These are phyloP conservation scores for Cryptosporidium sp. DNA, from an alignment of 169 alveolate genomes.

Conservation along the genomic window DNA sequence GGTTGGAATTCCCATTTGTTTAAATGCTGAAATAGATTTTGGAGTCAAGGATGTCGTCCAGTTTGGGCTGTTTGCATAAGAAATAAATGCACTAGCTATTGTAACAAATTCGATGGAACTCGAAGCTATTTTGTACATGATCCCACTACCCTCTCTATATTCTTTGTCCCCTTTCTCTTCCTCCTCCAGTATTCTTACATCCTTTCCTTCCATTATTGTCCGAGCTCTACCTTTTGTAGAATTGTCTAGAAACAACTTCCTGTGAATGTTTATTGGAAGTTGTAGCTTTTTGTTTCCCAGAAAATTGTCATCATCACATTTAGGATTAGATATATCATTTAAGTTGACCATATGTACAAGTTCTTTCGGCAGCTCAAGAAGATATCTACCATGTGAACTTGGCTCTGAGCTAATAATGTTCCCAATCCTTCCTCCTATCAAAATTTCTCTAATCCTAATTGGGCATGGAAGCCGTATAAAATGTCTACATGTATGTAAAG, in stretches of 20 bases:
- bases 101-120: constrained; percentile 15
- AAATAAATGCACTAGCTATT: constrained; percentile 31
- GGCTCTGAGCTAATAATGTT: constrained; percentile 58
- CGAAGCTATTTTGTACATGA: neutral
- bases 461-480: constrained; percentile 71
- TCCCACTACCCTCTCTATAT: neutral
- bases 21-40: constrained; percentile 45
- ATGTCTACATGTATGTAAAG: constrained; percentile 64
- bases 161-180: neutral
- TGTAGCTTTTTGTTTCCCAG: constrained; percentile 19
- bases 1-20: neutral
- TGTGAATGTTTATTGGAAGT: constrained; percentile 17
- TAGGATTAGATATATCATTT: neutral
- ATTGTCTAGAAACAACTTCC: neutral
- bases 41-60: constrained; percentile 62
- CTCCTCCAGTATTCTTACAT: neutral
- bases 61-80: constrained; percentile 29
- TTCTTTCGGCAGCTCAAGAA: constrained; percentile 50
- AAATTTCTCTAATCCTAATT: constrained; percentile 45
- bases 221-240: neutral
- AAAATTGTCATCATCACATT: neutral
- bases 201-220: neutral
- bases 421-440: constrained; percentile 57
- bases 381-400: constrained; percentile 42
- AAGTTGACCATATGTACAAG: constrained; percentile 10